Base-by-base conservation (phyloP, 805 yeast species). In the Torulaspora franciscae region DNA sequence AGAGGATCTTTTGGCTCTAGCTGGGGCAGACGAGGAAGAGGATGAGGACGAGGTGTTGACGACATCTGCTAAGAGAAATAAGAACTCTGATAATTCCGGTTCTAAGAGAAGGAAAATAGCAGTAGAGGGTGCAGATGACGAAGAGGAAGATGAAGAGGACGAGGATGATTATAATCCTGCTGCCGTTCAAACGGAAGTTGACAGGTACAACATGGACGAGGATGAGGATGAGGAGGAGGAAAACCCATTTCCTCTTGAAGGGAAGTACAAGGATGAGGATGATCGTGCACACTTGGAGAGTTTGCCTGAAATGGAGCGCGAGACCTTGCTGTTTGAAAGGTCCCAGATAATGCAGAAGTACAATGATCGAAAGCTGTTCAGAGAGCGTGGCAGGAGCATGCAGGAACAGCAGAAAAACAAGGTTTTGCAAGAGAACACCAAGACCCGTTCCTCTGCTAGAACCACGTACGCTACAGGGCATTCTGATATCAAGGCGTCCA, bases 1-100 rank as follows among this genome's bases (percentile, higher is more conserved):
- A 64, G 98, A 91, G 65, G 99, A 93, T 76, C 77, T 93, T 70
- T 77, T 91, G 62, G 98, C 96, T 15, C 77, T 93, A 58, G 99
- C 99, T 41, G 98, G 95, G 49, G 81, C 76, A 22, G 83, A 75
- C 42, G 80, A 77, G 27, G 81, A 60, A 11, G 66, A 59, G 38
- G 66, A 60, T 32, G 72, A 67, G 37, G 68, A 68, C 23, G 64
- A 66, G 26, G 62, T 50, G 13, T 56, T 57, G 24, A 42, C 62
- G 2, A 51, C 57, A 8, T 51, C 58, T 7, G 47, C 57, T 11
- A 62, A 60, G 38, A 61, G 63, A 46, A 48, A 53, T 7, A 47
- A 51, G 13, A 49, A 56, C 22, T 62, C 61, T 43, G 66, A 55
- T 50, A 58, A 51, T 56, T 46, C 47, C 48, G 54, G 45, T 13